Conservation (phyloP, 2,329 filamentous ascomycete species). For the Cercospora zeina region DNA sequence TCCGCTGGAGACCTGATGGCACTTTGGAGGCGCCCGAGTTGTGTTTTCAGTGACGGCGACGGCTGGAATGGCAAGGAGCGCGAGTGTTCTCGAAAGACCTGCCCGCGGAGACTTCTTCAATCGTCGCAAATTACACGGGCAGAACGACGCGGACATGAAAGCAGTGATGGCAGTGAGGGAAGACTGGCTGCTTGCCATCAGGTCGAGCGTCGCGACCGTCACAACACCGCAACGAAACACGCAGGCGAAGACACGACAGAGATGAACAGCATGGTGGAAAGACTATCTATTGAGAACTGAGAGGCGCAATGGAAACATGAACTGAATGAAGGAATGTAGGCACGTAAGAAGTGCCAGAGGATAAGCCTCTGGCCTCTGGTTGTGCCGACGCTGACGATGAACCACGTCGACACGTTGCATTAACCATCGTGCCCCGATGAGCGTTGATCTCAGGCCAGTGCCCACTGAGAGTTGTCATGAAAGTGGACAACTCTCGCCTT, state of each 20-base stretch:
- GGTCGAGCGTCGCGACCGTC: background rate
- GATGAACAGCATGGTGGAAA: background rate
- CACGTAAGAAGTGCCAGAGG: background rate
- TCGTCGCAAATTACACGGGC: background rate
- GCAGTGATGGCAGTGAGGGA: background rate
- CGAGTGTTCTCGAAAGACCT: background rate
- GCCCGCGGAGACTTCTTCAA: background rate
- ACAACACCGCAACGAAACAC: background rate
- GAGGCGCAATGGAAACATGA: background rate
- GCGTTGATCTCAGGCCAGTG: background rate
- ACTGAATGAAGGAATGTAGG: background rate
- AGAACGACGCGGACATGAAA: background rate
- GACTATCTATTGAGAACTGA: background rate
- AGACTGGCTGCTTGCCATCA: background rate
- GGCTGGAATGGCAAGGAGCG: background rate
- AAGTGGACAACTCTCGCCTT: background rate
- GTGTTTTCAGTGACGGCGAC: background rate
- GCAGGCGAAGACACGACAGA: background rate
- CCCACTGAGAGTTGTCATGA: background rate
- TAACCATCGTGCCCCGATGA: background rate
- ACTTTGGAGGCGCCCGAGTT: background rate
- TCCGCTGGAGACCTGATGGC: background rate
- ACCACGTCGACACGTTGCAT: background rate
- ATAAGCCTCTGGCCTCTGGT: background rate
- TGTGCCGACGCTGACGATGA: constrained; percentile 1